Evolutionary conservation across 129 eudicot genomes (phyloP).

Genomic region (Solidago caesia): DNA sequence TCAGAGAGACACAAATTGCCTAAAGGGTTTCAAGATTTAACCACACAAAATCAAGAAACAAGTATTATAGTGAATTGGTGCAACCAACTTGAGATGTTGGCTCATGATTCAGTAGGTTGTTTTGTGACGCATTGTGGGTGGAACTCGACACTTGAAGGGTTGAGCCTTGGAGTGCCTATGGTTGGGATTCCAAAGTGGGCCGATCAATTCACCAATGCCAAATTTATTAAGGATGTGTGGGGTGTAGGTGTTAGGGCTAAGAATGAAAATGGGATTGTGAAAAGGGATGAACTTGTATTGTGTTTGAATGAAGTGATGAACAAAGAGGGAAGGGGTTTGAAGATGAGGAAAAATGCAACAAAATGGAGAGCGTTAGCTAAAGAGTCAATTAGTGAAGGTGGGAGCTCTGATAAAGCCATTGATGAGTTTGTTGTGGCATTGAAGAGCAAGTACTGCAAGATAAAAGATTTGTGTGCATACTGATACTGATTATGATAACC

Average conservation of each 20-base stretch:
- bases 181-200: constrained; percentile 64
- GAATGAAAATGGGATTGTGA: constrained; percentile 41
- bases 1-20: constrained; percentile 51
- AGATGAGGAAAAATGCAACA: constrained; percentile 42
- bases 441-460: neutral
- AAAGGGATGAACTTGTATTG: constrained; percentile 38
- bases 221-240: constrained; percentile 61
- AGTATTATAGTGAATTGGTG: constrained; percentile 63
- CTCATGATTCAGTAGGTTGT: constrained; percentile 57
- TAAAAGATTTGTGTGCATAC: neutral
- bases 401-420: constrained; percentile 55
- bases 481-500: neutral
- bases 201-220: constrained; percentile 62
- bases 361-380: constrained; percentile 55
- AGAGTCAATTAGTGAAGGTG: constrained; percentile 53
- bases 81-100: constrained; percentile 57
- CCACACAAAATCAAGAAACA: constrained; percentile 23
- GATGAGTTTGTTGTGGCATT: constrained; percentile 49
- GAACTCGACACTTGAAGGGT: constrained; percentile 68
- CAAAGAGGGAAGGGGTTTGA: constrained; percentile 39
- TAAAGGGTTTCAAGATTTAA: constrained; percentile 25
- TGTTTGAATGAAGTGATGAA: constrained; percentile 54
- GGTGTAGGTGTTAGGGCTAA: constrained; percentile 48
- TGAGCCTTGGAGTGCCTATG: constrained; percentile 64
- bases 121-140: constrained; percentile 79